Base-by-base conservation (phyloP, 306 rosid genomes). In the Prunus armeniaca region DNA sequence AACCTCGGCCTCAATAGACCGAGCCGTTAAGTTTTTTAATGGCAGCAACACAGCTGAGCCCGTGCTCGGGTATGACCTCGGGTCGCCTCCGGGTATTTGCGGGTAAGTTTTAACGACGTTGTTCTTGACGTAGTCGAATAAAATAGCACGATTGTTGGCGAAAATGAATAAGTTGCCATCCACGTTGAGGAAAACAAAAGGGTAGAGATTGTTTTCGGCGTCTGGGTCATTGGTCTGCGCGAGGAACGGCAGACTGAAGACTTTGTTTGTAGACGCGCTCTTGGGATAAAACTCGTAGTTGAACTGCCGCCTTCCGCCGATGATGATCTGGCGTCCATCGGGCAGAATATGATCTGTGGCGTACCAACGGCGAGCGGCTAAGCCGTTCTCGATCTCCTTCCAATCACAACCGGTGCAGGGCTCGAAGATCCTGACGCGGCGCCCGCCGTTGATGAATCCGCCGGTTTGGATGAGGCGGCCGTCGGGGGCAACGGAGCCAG, bases 21-120 rank as follows among this genome's bases (percentile, higher is more conserved):
- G 12, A 0, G 86, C 56, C 24, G 77, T 63, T 2, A 81, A 25
- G 20, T 78, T 87, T 60, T 56, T 83, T 8, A 92, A 4, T 0
- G 97, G 97, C 3, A 91, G 83, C 74, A 91, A 57, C 15, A 91
- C 94, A 2, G 86, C 92, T 0, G 97, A 91, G 9, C 97, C 97
- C 0, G 90, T 83, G 54, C 95, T 91, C 34, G 97, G 97, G 47
- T 89, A 91, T 32, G 76, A 68, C 72, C 92, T 80, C 0, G 97
- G 94, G 1, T 91, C 87, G 0, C 94, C 92, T 22, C 87, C 97
- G 0, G 94, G 89, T 0, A 89, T 65, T 4, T 27, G 20, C 6
- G 97, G 94, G 77, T 82, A 91, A 0, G 82, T 77, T 46, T 81
- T 81, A 11, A 91, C 73, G 3, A 87, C 75, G 4, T 1, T 28